phyloP scores from a whole-genome alignment of 1,284 basidiomycete species.

The Malassezia vespertilionis region DNA sequence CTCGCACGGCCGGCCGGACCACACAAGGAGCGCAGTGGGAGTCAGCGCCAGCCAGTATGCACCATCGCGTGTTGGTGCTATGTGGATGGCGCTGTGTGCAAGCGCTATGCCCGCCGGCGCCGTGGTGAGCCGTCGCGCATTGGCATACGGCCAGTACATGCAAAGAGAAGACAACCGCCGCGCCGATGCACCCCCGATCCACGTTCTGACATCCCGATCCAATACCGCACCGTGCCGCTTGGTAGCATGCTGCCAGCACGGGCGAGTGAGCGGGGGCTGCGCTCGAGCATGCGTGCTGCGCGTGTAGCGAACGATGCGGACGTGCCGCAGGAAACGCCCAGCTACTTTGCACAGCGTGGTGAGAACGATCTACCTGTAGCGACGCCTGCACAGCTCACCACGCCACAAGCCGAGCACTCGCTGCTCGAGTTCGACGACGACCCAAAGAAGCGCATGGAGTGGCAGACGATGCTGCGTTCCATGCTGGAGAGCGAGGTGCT shows the following conservation, averaged over 20 bases:
- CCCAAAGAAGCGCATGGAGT: conserved; percentile 37
- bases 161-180: no score
- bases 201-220: no score
- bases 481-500: conserved; percentile 44
- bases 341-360: background rate
- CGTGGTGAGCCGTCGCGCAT: conserved; percentile 32
- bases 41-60: conserved; percentile 33
- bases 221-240: no score
- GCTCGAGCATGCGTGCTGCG: no score
- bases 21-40: conserved; percentile 26
- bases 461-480: conserved; percentile 47
- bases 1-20: conserved; percentile 36
- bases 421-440: conserved; percentile 16
- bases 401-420: conserved; percentile 13
- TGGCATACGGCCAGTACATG: conserved; percentile 45
- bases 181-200: background rate
- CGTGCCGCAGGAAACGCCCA: background rate
- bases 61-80: conserved; percentile 27
- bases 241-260: no score
- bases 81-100: conserved; percentile 26
- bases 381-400: conserved; percentile 21
- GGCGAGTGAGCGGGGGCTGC: no score
- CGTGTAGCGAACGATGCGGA: no score
- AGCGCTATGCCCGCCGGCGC: conserved; percentile 19
- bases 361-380: conserved; percentile 13